Evolutionary conservation across 768 basidiomycete species (phyloP).

Genomic region (Sarcodon aspratus): DNA sequence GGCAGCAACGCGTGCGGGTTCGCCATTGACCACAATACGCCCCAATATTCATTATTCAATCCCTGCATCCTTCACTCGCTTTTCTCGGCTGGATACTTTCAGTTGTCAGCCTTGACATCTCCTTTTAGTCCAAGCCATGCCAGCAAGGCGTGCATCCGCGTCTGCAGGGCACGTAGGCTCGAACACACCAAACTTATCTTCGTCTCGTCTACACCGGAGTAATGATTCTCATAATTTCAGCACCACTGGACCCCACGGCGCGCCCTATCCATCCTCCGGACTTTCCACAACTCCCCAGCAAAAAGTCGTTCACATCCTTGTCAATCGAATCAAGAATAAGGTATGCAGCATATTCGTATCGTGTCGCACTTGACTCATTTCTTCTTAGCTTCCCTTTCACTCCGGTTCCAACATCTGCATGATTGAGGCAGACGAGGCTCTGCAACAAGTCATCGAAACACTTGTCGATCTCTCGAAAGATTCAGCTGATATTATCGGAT

Average conservation of each 20-base stretch:
- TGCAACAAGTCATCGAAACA: constrained; percentile 66
- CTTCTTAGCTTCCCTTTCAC: constrained; percentile 65
- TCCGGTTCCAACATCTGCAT: constrained; percentile 66
- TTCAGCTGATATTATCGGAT: constrained; percentile 71
- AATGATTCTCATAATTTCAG: constrained; percentile 37
- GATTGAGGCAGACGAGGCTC: constrained; percentile 66
- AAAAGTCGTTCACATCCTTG: constrained; percentile 71
- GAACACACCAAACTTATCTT: constrained; percentile 9
- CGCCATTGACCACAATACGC: too few relatives aligned
- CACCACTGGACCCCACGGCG: constrained; percentile 2
- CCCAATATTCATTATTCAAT: too few relatives aligned
- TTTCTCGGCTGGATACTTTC: too few relatives aligned
- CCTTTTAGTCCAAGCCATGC: constrained; percentile 18
- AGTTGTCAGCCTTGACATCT: background rate
- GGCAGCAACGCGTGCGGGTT: too few relatives aligned
- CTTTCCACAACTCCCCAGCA: constrained; percentile 50
- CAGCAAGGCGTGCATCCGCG: constrained; percentile 54
- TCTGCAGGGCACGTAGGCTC: constrained; percentile 29
- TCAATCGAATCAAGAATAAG: constrained; percentile 74
- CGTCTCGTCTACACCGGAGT: constrained; percentile 45
- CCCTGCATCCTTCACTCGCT: too few relatives aligned
- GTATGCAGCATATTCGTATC: constrained; percentile 24
- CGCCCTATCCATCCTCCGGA: constrained; percentile 6
- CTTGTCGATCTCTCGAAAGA: constrained; percentile 72
- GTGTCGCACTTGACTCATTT: constrained; percentile 2